Conservation (phyloP, 495 filamentous ascomycete genomes). For the Daldinia decipiens region DNA sequence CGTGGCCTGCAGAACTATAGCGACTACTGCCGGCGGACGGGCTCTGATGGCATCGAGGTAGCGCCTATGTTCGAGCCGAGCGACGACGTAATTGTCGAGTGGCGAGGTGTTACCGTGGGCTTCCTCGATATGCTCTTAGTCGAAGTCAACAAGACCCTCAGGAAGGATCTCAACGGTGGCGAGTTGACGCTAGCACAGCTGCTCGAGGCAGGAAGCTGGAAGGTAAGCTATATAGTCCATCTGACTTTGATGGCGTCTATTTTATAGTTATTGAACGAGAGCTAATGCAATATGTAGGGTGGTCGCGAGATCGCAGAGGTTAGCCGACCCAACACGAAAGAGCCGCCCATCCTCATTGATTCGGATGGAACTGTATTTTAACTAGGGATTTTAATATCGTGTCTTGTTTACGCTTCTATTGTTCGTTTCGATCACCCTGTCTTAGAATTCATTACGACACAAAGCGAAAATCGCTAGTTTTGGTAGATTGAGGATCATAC, state of each 20-base stretch:
- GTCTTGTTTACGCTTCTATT: constrained; percentile 22
- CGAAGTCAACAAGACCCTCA: constrained; percentile 73
- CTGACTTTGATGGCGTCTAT: neutral
- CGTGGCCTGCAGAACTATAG: constrained; percentile 76
- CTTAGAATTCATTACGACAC: constrained; percentile 14
- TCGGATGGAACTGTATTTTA: constrained; percentile 97
- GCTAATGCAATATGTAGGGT: constrained; percentile 64
- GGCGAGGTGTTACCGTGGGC: constrained; percentile 83
- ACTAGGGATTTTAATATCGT: neutral
- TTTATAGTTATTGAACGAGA: neutral
- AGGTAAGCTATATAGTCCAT: constrained; percentile 64
- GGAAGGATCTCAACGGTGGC: constrained; percentile 61
- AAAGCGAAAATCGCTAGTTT: constrained; percentile 26
- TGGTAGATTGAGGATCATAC: constrained; percentile 17
- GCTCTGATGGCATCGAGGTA: constrained; percentile 74
- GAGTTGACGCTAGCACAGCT: constrained; percentile 79
- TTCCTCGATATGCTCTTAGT: constrained; percentile 79
- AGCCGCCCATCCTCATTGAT: constrained; percentile 94
- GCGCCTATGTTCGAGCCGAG: constrained; percentile 82
- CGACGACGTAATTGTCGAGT: constrained; percentile 89
- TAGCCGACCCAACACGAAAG: constrained; percentile 93
- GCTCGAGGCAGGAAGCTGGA: constrained; percentile 93
- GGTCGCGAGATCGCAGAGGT: constrained; percentile 96
- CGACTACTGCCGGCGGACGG: constrained; percentile 76
- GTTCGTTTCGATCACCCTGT: constrained; percentile 17